Conservation (phyloP, 768 basidiomycete species). For the Russula ochroleuca region DNA sequence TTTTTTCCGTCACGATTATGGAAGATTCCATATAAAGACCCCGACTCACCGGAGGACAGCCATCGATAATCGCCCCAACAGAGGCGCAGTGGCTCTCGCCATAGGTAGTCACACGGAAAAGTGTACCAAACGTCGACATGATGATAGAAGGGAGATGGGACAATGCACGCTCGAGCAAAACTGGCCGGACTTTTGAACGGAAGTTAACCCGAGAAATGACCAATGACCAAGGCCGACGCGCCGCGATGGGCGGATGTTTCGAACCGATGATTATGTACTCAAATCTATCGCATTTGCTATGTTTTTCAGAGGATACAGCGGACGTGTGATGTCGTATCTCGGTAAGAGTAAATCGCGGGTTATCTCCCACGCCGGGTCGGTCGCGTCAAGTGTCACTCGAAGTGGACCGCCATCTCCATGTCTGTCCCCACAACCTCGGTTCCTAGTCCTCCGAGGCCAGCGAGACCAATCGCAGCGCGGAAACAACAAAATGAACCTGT, state of each 20-base stretch:
- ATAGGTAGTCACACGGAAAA: conserved; percentile 94
- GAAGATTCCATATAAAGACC: neutral
- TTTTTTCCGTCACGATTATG: neutral
- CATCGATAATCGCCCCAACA: conserved; percentile 96
- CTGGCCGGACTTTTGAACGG: neutral
- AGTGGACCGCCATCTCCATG: conserved; percentile 11
- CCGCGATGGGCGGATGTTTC: conserved; percentile 17
- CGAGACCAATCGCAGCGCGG: conserved; percentile 31
- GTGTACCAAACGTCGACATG: conserved; percentile 92
- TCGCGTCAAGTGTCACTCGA: neutral
- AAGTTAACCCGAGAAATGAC: conserved; percentile 10
- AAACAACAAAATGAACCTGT: conserved; percentile 46
- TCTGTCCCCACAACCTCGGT: conserved; percentile 13
- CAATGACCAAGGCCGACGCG: conserved; percentile 4
- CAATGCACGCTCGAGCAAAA: neutral
- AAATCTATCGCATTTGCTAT: neutral
- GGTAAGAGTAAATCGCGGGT: neutral
- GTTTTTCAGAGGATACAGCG: neutral
- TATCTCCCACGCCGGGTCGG: conserved; percentile 22
- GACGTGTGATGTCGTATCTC: neutral
- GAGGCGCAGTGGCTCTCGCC: conserved; percentile 97
- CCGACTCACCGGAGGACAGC: conserved; percentile 82
- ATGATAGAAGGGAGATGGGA: neutral
- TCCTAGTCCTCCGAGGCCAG: conserved; percentile 17
- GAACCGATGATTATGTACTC: conserved; percentile 14